phyloP scores from a whole-genome alignment of 2,329 filamentous ascomycete species.

The Bipolaris sorokiniana region DNA sequence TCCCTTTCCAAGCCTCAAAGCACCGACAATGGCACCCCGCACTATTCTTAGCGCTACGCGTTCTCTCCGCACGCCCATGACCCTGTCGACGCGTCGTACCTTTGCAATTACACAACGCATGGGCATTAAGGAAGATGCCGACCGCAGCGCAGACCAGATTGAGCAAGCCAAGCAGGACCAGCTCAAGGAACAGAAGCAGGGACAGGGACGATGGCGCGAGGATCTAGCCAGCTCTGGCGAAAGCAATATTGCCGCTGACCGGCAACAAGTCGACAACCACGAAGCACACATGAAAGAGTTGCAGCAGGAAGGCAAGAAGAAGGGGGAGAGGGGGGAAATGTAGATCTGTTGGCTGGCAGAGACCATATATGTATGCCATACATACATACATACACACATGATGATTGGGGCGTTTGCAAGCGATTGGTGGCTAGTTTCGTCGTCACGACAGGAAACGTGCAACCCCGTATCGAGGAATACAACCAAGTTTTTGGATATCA shows the following conservation, averaged over 20 bases:
- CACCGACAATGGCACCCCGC: conserved; percentile 24
- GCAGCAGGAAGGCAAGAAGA: conserved; percentile 52
- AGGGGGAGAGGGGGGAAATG: conserved; percentile 49
- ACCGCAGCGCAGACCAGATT: conserved; percentile 48
- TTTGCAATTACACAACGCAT: conserved; percentile 42
- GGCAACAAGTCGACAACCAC: conserved; percentile 52
- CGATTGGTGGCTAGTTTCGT: neutral
- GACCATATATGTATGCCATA: neutral
- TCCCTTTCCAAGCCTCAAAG: neutral
- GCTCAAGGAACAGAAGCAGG: conserved; percentile 51
- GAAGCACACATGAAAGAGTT: conserved; percentile 52
- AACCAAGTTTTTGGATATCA: no score
- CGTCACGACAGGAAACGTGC: neutral
- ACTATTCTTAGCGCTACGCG: conserved; percentile 21
- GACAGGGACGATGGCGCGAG: conserved; percentile 53
- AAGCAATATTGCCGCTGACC: conserved; percentile 52
- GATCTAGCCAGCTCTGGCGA: conserved; percentile 52
- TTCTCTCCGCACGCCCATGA: conserved; percentile 9
- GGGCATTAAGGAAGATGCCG: conserved; percentile 51
- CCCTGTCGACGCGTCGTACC: conserved; percentile 24
- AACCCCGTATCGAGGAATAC: no score
- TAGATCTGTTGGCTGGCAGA: conserved; percentile 1
- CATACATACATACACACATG: neutral
- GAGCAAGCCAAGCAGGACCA: conserved; percentile 55
- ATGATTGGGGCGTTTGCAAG: neutral